phyloP scores from a whole-genome alignment of 805 yeast species.

The Saccharomycopsis vini region DNA sequence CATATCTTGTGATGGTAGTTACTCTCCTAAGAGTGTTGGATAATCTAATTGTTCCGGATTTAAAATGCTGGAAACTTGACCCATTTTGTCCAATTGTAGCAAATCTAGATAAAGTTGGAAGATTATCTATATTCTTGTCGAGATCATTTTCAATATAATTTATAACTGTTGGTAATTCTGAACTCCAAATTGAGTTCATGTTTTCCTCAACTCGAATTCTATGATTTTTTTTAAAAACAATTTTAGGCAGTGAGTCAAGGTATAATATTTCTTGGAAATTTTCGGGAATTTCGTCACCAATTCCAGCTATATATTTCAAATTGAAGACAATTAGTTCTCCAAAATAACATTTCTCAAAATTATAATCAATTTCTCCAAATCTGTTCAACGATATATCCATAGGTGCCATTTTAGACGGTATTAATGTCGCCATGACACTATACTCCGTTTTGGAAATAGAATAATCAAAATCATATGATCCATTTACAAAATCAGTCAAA shows the following conservation, averaged over 20 bases:
- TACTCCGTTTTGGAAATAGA: constrained; percentile 2
- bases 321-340: constrained; percentile 8
- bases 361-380: constrained; percentile 9
- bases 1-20: neutral
- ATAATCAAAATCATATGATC: constrained; percentile 27
- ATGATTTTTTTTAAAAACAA: constrained; percentile 19
- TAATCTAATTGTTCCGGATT: constrained; percentile 2
- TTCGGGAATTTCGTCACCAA: no score
- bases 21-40: neutral
- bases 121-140: no score
- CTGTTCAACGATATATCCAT: constrained; percentile 13
- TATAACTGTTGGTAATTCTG: constrained; percentile 21
- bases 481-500: constrained; percentile 26
- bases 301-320: neutral
- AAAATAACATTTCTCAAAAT: constrained; percentile 12
- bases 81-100: neutral
- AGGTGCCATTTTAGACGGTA: constrained; percentile 18
- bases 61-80: constrained; percentile 4
- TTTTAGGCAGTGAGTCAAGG: neutral
- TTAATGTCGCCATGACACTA: constrained; percentile 3
- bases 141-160: no score
- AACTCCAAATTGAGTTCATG: constrained; percentile 29
- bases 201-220: constrained; percentile 24
- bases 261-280: neutral
- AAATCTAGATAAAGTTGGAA: neutral